Evolutionary conservation across 192 early-diverging fungal genomes (phyloP), one percentile per base, ranked within the genome.

Genomic region (Podochytrium sp.): DNA sequence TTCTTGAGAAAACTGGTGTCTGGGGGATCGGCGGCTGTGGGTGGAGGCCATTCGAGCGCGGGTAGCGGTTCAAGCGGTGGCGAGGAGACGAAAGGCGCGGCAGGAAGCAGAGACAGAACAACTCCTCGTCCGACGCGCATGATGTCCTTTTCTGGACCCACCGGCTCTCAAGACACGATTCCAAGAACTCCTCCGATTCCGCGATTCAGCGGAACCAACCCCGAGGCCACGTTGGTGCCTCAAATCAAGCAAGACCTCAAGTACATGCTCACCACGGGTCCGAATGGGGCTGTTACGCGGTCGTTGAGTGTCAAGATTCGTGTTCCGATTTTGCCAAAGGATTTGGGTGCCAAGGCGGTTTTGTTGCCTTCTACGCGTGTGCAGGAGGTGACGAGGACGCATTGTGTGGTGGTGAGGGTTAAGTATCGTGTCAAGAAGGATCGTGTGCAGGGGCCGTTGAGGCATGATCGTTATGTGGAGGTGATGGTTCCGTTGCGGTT

Each of bases 351-450:
- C 6, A 60, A 59, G 34, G 29, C 18, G 6, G 51, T 20, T 10
- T 35, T n/a, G 10, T 38, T 52, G 33, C 49, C 69, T 4, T 14
- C n/a, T 14, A 42, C 57, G 56, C 57, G 56, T 30, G 41, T 71
- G 69, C 53, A 27, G 25, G 69, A 71, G 32, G 57, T 71, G 7
- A 32, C 42, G 12, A 32, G 69, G 12, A 42, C 56, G 2, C 69
- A 71, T 47, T 71, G 39, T 60, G 53, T 60, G 10, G 35, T 43
- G 5, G 38, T 71, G 27, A 32, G 69, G 2, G 69, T 71, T 18
- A 37, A 37, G 23, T 71, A 71, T 60, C 56, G 25, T 30, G 56
- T 71, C 4, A 57, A 47, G n/a, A 57, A 60, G 32, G 69, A 71
- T 16, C n/a, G 40, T 6, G 55, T 57, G 18, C 20, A 23, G 25